phyloP scores from a whole-genome alignment of 306 rosid species.

The Spatholobus suberectus region DNA sequence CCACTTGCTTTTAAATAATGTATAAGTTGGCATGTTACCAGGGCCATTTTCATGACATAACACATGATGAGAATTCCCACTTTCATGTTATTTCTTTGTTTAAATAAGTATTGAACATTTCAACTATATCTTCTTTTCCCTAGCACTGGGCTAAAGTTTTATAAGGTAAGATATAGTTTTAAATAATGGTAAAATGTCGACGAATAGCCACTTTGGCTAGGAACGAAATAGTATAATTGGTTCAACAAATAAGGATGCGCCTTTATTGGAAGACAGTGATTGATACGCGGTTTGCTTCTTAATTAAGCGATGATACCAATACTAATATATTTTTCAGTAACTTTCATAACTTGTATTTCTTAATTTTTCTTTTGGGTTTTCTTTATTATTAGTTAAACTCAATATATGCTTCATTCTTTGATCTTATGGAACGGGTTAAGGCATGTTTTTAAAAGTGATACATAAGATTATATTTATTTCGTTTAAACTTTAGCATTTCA shows the following conservation, averaged over 20 bases:
- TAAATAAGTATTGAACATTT: background rate
- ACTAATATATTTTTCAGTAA: too few species aligned
- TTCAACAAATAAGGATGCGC: background rate
- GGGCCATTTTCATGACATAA: background rate
- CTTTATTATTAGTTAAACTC: too few species aligned
- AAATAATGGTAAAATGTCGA: background rate
- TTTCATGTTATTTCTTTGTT: background rate
- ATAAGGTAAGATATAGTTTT: background rate
- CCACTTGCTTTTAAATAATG: slow-evolving; percentile 12
- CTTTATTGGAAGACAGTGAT: too few species aligned
- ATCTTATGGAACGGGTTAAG: too few species aligned
- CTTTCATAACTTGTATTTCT: too few species aligned
- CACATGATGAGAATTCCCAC: background rate
- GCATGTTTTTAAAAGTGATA: too few species aligned
- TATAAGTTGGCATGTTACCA: background rate
- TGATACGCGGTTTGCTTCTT: too few species aligned
- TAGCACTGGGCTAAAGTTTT: background rate
- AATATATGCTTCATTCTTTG: too few species aligned
- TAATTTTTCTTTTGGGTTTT: too few species aligned
- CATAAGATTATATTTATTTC: too few species aligned
- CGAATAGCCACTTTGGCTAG: background rate
- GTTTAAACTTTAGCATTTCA: too few species aligned
- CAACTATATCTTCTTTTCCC: background rate
- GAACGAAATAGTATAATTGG: background rate
- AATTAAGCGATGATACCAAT: too few species aligned